Percentiles rank a stretch among this genome's conserved stretches.
Evolutionary conservation across 352 stramenopile species (phyloP).

Genomic region (Globisporangium paddicum): DNA sequence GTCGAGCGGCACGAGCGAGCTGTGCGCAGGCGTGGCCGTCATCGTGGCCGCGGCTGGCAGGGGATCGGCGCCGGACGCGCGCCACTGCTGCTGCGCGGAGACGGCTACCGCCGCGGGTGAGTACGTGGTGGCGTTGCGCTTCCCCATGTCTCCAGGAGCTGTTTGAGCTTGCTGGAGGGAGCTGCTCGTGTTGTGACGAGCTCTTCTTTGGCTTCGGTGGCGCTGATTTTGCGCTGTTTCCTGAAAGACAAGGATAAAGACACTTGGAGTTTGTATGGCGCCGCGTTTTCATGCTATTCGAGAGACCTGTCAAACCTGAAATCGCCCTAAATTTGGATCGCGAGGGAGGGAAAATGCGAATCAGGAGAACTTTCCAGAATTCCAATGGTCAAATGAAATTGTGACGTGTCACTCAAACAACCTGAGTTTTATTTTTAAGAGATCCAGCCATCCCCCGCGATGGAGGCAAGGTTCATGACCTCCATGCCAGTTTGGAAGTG

Average conservation of each 20-base stretch:
- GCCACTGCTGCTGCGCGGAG: not conserved
- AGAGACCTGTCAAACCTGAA: not conserved
- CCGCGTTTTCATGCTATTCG: not conserved
- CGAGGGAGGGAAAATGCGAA: not conserved
- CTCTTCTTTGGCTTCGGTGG: not conserved
- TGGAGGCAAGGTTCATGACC: too few relatives aligned
- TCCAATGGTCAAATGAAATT: not conserved
- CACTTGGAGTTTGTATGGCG: constrained; percentile 3
- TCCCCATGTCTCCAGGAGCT: too few relatives aligned
- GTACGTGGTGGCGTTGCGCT: constrained; percentile 2
- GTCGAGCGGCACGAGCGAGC: not conserved
- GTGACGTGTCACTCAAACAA: too few relatives aligned
- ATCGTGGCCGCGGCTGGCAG: not conserved
- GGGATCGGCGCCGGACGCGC: not conserved
- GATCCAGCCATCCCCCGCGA: too few relatives aligned
- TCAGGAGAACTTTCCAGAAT: not conserved
- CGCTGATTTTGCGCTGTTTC: not conserved
- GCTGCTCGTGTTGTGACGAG: not conserved
- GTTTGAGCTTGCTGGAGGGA: not conserved
- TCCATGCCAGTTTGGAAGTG: too few relatives aligned
- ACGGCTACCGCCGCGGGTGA: not conserved
- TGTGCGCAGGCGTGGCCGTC: not conserved
- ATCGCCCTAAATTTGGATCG: not conserved
- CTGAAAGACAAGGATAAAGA: not conserved
- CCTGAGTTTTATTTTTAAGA: too few relatives aligned